These are phyloP conservation scores for Puccinia sorghi DNA, from an alignment of 1,284 basidiomycete species.

Conservation along the genomic window DNA sequence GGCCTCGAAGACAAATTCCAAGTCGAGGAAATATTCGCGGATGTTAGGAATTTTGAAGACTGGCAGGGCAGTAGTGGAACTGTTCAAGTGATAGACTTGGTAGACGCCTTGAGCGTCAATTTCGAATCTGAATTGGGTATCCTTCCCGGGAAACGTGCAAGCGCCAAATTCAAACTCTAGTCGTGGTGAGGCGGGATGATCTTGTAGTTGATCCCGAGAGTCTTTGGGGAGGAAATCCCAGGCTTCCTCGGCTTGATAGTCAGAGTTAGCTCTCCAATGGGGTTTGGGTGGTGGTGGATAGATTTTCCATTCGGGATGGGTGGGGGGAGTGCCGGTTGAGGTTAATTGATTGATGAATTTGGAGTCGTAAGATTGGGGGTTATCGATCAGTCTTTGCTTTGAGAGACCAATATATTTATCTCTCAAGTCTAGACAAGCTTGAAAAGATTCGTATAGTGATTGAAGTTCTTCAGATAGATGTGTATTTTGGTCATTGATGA, in stretches of 20 bases:
- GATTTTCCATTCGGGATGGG: slow-evolving; percentile 69
- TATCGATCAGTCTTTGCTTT: slow-evolving; percentile 77
- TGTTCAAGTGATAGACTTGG: slow-evolving; percentile 68
- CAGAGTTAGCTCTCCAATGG: slow-evolving; percentile 71
- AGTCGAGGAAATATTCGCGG: slow-evolving; percentile 90
- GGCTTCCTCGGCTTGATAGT: slow-evolving; percentile 39
- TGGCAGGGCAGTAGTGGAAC: slow-evolving; percentile 57
- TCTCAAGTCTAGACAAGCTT: slow-evolving; percentile 77
- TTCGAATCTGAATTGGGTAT: slow-evolving; percentile 65
- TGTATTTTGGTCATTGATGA: background rate
- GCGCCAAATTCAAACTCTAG: slow-evolving; percentile 66
- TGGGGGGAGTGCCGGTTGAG: slow-evolving; percentile 63
- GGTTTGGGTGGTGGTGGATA: slow-evolving; percentile 87
- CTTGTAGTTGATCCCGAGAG: slow-evolving; percentile 47
- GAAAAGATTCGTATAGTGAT: slow-evolving; percentile 63
- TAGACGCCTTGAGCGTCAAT: slow-evolving; percentile 83
- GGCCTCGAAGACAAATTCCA: slow-evolving; percentile 70
- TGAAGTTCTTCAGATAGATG: slow-evolving; percentile 55
- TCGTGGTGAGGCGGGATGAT: slow-evolving; percentile 44
- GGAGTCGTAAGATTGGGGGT: slow-evolving; percentile 83
- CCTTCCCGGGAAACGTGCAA: slow-evolving; percentile 69
- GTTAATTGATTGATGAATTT: slow-evolving; percentile 62
- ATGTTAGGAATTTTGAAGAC: slow-evolving; percentile 80
- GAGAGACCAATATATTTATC: slow-evolving; percentile 89
- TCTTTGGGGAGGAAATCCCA: slow-evolving; percentile 18